Conservation (phyloP, 345 rosid genomes). For the Salix exigua region DNA sequence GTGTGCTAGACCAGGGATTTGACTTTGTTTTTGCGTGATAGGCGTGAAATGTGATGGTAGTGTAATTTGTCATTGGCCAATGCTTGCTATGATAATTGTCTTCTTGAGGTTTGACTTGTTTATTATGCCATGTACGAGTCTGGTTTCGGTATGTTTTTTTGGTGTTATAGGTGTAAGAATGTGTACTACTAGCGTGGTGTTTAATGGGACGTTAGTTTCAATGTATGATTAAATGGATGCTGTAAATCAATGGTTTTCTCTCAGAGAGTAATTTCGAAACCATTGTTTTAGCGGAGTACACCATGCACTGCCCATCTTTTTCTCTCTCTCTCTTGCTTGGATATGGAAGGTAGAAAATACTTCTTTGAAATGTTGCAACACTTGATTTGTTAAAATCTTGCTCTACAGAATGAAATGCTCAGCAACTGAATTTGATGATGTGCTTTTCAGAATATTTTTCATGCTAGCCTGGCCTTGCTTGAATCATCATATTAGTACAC, state of each 20-base stretch:
- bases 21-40: background rate
- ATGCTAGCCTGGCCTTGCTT: too few species aligned
- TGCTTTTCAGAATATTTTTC: too few species aligned
- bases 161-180: background rate
- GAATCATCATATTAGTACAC: background rate
- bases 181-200: background rate
- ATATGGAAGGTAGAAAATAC: background rate
- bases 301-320: background rate
- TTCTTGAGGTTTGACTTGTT: background rate
- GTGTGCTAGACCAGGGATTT: background rate
- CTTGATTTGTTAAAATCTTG: background rate
- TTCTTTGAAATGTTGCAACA: background rate
- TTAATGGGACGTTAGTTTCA: background rate
- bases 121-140: background rate
- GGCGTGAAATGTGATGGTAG: background rate
- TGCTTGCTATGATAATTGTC: background rate
- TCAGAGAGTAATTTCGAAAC: background rate
- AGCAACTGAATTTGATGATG: background rate
- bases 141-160: background rate
- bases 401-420: background rate
- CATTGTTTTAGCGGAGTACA: background rate
- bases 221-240: background rate
- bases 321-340: background rate
- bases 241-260: background rate
- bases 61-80: background rate